phyloP scores from a whole-genome alignment of 139 green algal species.

The Monoraphidium neglectum region DNA sequence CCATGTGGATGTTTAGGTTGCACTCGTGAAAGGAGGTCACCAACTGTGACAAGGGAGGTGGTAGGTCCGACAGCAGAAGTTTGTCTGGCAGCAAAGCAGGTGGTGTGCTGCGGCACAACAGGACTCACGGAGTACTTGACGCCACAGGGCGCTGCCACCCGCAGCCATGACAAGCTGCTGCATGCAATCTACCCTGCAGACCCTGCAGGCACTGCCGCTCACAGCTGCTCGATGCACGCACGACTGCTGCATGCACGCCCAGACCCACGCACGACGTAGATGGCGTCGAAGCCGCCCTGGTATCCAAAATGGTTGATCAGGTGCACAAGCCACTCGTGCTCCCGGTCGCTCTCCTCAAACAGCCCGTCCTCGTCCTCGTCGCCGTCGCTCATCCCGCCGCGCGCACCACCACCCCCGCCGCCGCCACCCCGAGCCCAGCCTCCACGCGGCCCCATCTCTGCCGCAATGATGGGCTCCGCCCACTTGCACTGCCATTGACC shows the following conservation, averaged over 20 bases:
- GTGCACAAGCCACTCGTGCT: conserved; percentile 5
- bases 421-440: neutral
- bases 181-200: neutral
- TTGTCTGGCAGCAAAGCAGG: neutral
- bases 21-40: too few relatives aligned
- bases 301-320: conserved; percentile 24
- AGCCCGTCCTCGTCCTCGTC: neutral
- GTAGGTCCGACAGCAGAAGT: too few relatives aligned
- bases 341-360: neutral
- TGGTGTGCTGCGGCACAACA: neutral
- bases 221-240: neutral
- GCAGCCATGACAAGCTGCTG: neutral
- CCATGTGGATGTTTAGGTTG: too few relatives aligned
- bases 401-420: neutral
- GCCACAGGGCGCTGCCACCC: neutral
- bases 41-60: too few relatives aligned
- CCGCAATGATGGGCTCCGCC: neutral
- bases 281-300: conserved; percentile 10
- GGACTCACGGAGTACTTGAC: neutral
- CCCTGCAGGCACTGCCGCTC: neutral
- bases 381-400: neutral
- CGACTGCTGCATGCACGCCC: neutral
- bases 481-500: neutral
- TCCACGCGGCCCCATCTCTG: neutral
- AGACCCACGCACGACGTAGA: conserved; percentile 1